Base-by-base conservation (phyloP, 306 rosid species). In the Cucurbita moschata region DNA sequence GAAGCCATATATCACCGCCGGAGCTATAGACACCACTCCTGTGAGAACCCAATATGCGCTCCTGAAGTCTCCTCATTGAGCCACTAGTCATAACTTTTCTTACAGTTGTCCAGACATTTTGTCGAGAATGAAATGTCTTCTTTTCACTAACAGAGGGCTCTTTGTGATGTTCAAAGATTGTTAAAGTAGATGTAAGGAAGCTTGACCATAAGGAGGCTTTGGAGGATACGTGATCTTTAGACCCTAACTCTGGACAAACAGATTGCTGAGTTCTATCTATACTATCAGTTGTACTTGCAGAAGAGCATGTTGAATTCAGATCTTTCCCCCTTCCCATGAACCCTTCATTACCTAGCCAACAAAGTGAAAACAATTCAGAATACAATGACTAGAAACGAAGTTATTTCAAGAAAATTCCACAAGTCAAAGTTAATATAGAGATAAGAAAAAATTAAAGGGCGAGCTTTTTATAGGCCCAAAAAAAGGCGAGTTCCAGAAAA, bases 1-100 rank as follows among this genome's bases (percentile, higher is more conserved):
- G 86, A 86, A 94, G 96, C 97, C 99, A 94, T 81, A 94, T 79
- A 78, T 94, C 97, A 66, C 96, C 92, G 57, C 87, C 87, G 38
- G 92, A 86, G 78, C 81, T 82, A 38, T 88, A 84, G 74, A 91
- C 58, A 70, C 88, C 96, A 19, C 84, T 83, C 81, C 87, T 83
- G 83, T 84, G 79, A 52, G 89, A 79, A 75, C 99, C 96, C 16
- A 94, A 79, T 30, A 91, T 79, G 50, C 92, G 90, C 77, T 94
- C 99, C 0, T 94, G 95, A 75, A 91, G 77, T 77, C 95, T 84
- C 83, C 96, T 85, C 97, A 94, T 94, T 61, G 96, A 88, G 77
- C 90, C 90, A 79, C 77, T 70, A 3, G 79, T 76, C 79, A 90
- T 82, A 81, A 83, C 88, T 79, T 83, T 90, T 84, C 82, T 90